A percentile compares a stretch with the other conserved stretches of the same genome.
Conservation (phyloP, 306 rosid species). For the Pyrus pyrifolia region DNA sequence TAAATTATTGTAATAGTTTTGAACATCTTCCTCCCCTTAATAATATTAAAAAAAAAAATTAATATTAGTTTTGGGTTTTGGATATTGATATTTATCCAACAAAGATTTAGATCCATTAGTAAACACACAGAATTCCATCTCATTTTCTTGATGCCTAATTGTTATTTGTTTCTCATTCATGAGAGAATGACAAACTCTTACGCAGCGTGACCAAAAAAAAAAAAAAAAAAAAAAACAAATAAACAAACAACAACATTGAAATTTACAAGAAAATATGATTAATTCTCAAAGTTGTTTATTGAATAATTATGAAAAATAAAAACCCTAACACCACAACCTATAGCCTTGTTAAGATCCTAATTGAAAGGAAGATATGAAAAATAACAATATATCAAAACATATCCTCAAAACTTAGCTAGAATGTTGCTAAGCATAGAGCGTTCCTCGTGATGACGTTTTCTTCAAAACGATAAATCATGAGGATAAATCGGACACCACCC, state of each 20-base stretch:
- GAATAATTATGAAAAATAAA: not conserved
- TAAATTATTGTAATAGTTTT: no score
- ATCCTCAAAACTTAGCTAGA: not conserved
- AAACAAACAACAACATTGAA: not conserved
- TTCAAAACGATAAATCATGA: not conserved
- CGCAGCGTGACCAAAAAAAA: not conserved
- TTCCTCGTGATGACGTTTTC: not conserved
- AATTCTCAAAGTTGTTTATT: not conserved
- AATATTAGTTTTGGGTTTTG: not conserved
- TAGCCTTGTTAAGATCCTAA: not conserved
- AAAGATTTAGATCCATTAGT: not conserved
- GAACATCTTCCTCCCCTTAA: no score
- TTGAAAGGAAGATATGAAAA: not conserved
- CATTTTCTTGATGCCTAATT: not conserved
- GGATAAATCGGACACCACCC: not conserved
- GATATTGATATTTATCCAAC: not conserved
- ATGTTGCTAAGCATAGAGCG: not conserved
- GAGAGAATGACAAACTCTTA: not conserved
- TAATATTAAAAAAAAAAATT: no score
- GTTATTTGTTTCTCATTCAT: not conserved
- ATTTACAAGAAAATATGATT: not conserved
- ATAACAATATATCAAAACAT: not conserved
- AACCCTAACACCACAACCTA: not conserved
- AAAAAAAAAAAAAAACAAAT: no score
- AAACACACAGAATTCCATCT: not conserved